Conservation (phyloP, 2,329 filamentous ascomycete genomes). For the Penicillium sp. region DNA sequence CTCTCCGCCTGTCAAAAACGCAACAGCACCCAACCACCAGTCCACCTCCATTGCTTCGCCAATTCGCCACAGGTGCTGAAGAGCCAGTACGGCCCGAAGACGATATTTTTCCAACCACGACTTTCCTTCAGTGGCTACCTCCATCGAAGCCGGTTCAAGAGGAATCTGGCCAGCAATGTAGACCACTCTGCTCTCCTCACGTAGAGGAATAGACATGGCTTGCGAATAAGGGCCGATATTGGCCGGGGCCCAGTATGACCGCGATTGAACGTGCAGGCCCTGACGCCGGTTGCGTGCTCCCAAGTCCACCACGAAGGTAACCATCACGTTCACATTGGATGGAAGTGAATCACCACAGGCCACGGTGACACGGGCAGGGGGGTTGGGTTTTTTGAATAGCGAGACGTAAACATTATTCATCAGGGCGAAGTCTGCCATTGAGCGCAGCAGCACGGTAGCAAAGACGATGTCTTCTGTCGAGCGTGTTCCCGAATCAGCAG, state of each 20-base stretch:
- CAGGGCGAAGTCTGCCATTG: conserved; percentile 74
- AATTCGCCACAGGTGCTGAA: conserved; percentile 90
- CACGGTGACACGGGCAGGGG: conserved; percentile 81
- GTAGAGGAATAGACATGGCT: conserved; percentile 57
- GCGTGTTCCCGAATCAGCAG: conserved; percentile 8
- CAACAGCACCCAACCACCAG: conserved; percentile 74
- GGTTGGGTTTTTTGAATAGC: conserved; percentile 75
- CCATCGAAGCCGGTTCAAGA: conserved; percentile 78
- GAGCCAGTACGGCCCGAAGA: conserved; percentile 67
- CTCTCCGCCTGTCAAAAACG: conserved; percentile 62
- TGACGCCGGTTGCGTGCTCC: conserved; percentile 35
- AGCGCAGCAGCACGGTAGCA: conserved; percentile 68
- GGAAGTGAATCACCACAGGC: conserved; percentile 72
- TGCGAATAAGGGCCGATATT: conserved; percentile 98
- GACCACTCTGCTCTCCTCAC: conserved; percentile 46
- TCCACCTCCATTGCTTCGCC: conserved; percentile 69
- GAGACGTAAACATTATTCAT: conserved; percentile 76
- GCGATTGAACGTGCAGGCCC: conserved; percentile 83
- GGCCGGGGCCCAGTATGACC: conserved; percentile 96
- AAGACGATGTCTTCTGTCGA: conserved; percentile 46
- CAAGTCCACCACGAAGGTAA: conserved; percentile 53
- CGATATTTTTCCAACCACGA: conserved; percentile 44
- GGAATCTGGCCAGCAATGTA: conserved; percentile 90
- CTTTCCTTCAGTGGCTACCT: conserved; percentile 29
- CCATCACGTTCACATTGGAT: conserved; percentile 59